Base-by-base conservation (phyloP, 176 grass and related monocot genomes). In the Aegilops speltoides region DNA sequence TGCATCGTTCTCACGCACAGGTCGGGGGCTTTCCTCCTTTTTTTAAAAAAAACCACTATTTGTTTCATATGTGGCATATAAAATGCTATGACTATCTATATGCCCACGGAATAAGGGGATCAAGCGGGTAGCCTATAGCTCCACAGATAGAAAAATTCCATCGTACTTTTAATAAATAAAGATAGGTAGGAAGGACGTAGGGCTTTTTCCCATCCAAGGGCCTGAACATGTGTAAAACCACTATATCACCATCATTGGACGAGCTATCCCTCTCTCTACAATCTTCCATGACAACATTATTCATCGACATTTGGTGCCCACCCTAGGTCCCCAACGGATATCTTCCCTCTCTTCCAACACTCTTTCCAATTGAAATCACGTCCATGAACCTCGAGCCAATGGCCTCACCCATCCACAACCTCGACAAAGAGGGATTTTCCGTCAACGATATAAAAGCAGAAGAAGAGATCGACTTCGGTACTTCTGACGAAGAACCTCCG, bases 61-160 rank as follows among this genome's bases (percentile, higher is more conserved):
- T 77, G 6, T 46, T 89, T 89, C 37, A 64, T 71, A 63, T 62
- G 29, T 62, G 29, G 43, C 69, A 77, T 28, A 62, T 12, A 5
- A 10, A 85, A 69, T 8, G 5, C 14, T 37, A 57, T 54, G 29
- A n/a, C 16, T 17, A 80, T 28, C 34, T n/a, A 36, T 46, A 61
- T 68, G 25, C 10, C 7, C 7, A 59, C 56, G 9, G 8, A 59
- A 59, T 20, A 59, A 59, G 19, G 56, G 56, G 56, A 17, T 22
- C 56, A 59, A 59, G 7, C 20, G 7, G 20, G 56, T 59, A 59
- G 19, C 56, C 20, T 59, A 59, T 59, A 59, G 56, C 56, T 59
- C 20, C 7, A 7, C 22, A 59, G 20, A 22, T 59, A 59, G 56
- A 22, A 59, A 59, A 59, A 59, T 7, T 59, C 19, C 56, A 59